Evolutionary conservation across 169 alveolate genomes (phyloP), one percentile per base, ranked within the genome.

Genomic region (Babesia ovis): DNA sequence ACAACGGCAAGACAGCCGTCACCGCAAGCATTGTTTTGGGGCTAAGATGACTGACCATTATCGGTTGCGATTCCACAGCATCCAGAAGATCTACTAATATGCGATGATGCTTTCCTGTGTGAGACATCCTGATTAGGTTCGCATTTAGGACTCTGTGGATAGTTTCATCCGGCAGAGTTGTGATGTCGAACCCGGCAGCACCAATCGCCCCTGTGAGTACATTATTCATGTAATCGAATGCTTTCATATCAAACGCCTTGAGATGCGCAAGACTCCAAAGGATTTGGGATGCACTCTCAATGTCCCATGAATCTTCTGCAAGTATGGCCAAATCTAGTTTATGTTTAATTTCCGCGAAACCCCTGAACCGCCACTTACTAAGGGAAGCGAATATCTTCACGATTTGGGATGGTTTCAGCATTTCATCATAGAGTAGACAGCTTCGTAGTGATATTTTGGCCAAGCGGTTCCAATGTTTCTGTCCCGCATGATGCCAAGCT

Each of bases 211-310:
- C 6, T 2, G 67, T 20, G 12, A 79, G 39, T 42, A 43, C 46
- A 39, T 69, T 67, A 64, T 69, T 79, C 70, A 79, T 35, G 22
- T 69, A 79, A 20, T 79, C 77, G 43, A 79, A 79, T 18, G 87
- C 43, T 43, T 37, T 14, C 46, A 58, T n/a, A 35, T 60, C 58
- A 41, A 58, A 68, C 29, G 42, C n/a, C 43, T 60, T 69, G 27
- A 79, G 70, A 53, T 69, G 83, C 32, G 74, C 39, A 4, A 79
- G 53, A 25, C 87, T 69, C 87, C 82, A 69, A 20, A 79, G 48
- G 9, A 71, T 34, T 4, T 79, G 87, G n/a, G 87, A 79, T 3
- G 83, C 45, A 0, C 41, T 18, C 34, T 69, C 20, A 18, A 68
- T 12, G 27, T 59, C 29, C 87, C 87, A 79, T 6, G 23, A 14